Conservation (phyloP, 805 yeast species). For the Zygoascus flipseniorum region DNA sequence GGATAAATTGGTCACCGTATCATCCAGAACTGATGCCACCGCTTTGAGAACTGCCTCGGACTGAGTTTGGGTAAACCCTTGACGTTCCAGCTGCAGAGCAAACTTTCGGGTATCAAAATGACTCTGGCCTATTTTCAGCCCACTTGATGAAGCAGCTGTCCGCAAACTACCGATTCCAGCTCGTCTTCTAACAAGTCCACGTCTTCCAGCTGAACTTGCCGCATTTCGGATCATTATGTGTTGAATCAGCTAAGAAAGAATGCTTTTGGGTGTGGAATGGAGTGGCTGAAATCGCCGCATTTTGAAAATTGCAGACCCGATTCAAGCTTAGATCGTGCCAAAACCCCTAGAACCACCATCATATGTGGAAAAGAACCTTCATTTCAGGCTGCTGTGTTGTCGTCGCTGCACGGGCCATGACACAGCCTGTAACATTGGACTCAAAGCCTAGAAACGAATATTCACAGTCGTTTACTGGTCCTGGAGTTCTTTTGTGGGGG, state of each 20-base stretch:
- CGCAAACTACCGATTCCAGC: not conserved
- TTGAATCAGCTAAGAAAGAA: no score
- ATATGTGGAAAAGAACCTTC: constrained; percentile 2
- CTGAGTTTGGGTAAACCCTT: constrained; percentile 69
- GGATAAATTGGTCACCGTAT: constrained; percentile 68
- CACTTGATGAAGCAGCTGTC: not conserved
- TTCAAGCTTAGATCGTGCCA: no score
- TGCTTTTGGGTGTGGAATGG: no score
- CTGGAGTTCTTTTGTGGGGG: constrained; percentile 59
- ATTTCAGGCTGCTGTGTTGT: not conserved
- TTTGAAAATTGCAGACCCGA: no score
- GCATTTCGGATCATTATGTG: no score
- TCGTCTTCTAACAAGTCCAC: not conserved
- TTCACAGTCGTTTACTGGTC: not conserved
- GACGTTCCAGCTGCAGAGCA: constrained; percentile 53
- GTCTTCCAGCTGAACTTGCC: no score
- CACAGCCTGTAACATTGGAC: constrained; percentile 6
- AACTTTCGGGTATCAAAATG: constrained; percentile 73
- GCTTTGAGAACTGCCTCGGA: constrained; percentile 71
- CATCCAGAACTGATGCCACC: constrained; percentile 65
- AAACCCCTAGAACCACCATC: not conserved
- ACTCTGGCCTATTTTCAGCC: constrained; percentile 13
- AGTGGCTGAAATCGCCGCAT: no score
- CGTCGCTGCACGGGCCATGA: not conserved
- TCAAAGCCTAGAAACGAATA: not conserved